Evolutionary conservation across 495 filamentous ascomycete species (phyloP), one percentile per base, ranked within the genome.

Genomic region (Podospora comata): DNA sequence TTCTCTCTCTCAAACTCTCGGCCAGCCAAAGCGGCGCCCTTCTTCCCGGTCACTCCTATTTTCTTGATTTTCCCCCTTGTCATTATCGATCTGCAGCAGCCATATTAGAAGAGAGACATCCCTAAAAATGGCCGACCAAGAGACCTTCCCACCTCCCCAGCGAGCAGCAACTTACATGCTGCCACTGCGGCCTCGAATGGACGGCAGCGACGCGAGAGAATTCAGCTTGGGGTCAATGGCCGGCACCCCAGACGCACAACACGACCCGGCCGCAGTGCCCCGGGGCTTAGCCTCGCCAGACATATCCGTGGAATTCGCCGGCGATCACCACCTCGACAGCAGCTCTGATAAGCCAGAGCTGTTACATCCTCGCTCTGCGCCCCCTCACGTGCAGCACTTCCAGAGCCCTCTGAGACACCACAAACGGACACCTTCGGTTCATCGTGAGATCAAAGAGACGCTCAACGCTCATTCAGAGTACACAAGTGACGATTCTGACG

Each of bases 401-500:
- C 85, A 90, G 67, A 92, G 88, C 68, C 91, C 90, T 3, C 81
- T 89, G 66, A 84, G 92, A 72, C 92, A 96, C 69, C 91, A 94
- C 71, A 86, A 80, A 68, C 85, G 92, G 55, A 87, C 90, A 32
- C 88, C 87, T 2, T 92, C 91, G 67, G 82, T 84, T 32, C 85
- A 90, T 73, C 87, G 87, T 75, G 85, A 87, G 70, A 87, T 94
- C 71, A 93, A 93, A 87, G 94, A 97, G 87, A 98, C 95, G 4
- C 86, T 97, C 65, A 89, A 98, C 81, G 95, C 95, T 58, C 88
- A 86, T 64, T 92, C 92, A 54, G 87, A 93, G 74, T 98, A 97
- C 76, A 89, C 85, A 54, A 93, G 90, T 67, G 94, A 92, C 71
- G 90, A 94, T 70, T 87, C 91, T 71, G 93, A 97, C 71, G 92